phyloP scores from a whole-genome alignment of 371 early-diverging fungal species.

The Chytridiales sp. region DNA sequence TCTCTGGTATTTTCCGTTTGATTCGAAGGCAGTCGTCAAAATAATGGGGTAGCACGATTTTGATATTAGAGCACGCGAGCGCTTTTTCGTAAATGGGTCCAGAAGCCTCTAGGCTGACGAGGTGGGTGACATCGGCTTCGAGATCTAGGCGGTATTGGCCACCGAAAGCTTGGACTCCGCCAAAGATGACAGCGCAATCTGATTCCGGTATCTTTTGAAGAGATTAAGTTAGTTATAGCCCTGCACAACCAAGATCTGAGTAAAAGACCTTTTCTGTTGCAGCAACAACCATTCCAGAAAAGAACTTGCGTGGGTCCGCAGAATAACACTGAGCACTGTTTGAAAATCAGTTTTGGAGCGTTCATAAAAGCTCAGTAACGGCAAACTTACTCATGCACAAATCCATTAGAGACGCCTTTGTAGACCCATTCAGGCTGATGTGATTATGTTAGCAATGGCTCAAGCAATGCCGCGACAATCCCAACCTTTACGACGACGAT shows the following conservation, averaged over 20 bases:
- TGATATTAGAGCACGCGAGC: constrained; percentile 50
- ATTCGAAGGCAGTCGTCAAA: constrained; percentile 71
- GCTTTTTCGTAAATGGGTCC: constrained; percentile 29
- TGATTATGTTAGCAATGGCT: not conserved
- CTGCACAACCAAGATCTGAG: too few relatives aligned
- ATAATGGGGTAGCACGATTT: constrained; percentile 75
- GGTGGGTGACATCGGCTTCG: constrained; percentile 58
- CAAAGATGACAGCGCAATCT: constrained; percentile 52
- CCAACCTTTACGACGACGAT: constrained; percentile 11
- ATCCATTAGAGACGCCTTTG: not conserved
- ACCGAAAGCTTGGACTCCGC: constrained; percentile 55
- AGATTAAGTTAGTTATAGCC: too few relatives aligned
- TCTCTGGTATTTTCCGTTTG: constrained; percentile 51
- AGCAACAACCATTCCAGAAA: constrained; percentile 59
- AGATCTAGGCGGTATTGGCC: constrained; percentile 53
- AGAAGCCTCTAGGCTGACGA: constrained; percentile 41
- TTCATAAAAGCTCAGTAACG: not conserved
- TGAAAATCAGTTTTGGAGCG: not conserved
- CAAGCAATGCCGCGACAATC: not conserved
- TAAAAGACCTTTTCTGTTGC: constrained; percentile 44
- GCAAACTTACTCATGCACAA: constrained; percentile 1
- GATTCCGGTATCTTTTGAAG: constrained; percentile 44
- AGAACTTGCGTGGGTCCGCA: constrained; percentile 53
- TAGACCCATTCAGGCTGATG: constrained; percentile 12
- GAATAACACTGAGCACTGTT: constrained; percentile 52